Evolutionary conservation across 768 basidiomycete species (phyloP), one percentile per base, ranked within the genome.

Genomic region (Hortiboletus campestris): DNA sequence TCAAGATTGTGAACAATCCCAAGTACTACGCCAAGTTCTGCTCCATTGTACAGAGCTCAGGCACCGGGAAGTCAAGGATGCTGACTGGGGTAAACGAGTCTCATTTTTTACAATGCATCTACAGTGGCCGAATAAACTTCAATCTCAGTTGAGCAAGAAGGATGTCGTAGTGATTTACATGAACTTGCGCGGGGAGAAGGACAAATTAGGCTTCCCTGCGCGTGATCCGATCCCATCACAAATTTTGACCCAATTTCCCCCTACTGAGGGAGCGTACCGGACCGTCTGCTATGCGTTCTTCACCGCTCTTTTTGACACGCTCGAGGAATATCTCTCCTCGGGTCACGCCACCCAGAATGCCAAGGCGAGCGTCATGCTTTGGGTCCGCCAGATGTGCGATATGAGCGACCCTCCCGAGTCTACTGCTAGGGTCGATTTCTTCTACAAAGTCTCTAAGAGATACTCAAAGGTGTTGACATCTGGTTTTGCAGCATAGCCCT

Each of bases 131-230:
- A 48, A 31, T 45, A 1, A 17, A 14, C 0, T 13, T 3, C 25
- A 25, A 25, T 25, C 25, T 3, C 29, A 63, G 60, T 44, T 63
- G 22, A 29, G 45, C 39, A 54, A 55, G 29, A 65, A 57, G 11
- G n/a, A 28, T 6, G 58, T 61, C 35, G 11, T 62, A 1, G 66
- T 67, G 0, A 35, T 65, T 2, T 64, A 65, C 39, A 61, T 65
- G 49, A 61, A 58, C 51, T 13, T 67, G 12, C 56, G 55, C 6
- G 32, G 1, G 1, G 16, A 20, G 8, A 20, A 10, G 0, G 65
- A 66, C 7, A 6, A 22, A 20, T 28, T 8, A 0, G 40, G 56
- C 4, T 64, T 64, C 36, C 65, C 66, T 17, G 1, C 2, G 4
- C 66, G 53, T 0, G 66, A 67, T 51, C 4, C 6, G 3, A 41